Evolutionary conservation across 2,329 filamentous ascomycete genomes (phyloP), one percentile per base, ranked within the genome.

Genomic region (Bimuria novae-zelandiae): DNA sequence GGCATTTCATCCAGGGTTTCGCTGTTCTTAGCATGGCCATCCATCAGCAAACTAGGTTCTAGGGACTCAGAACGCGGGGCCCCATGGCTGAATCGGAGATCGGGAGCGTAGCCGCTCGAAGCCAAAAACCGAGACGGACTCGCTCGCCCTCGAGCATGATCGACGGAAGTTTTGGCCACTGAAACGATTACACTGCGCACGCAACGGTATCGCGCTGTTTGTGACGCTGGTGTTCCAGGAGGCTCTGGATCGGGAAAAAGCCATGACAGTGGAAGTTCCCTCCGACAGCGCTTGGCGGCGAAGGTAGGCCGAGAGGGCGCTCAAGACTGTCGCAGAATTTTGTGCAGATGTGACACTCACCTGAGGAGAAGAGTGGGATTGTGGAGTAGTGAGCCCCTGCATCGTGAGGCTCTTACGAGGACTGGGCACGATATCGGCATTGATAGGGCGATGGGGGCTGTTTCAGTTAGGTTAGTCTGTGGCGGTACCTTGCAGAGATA

Each of bases 401-500:
- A 35, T 35, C 25, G 16, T 43, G 29, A 45, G 42, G 42, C 42
- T 45, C 42, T 22, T 23, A 23, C 19, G 42, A 21, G 16, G 16
- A 23, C n/a, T 35, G 29, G 42, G 42, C 25, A 17, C n/a, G 16
- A 30, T 30, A 40, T n/a, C 7, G 46, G 29, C 17, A 22, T 21
- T 42, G 36, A 41, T 49, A 42, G 27, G 36, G 36, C 46, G 36
- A 49, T 16, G 19, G 46, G 19, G 25, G 11, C 6, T 29, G 46
- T 41, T 49, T 40, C 36, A 35, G 37, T 5, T 27, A 10, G 25
- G 25, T 23, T 51, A 22, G 30, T 44, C 25, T 25, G 29, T 37
- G 43, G 37, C 40, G 43, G 52, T 55, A 55, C 52, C 52, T 56
- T 56, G 49, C 53, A 56, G 49, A 23, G 41, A n/a, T n/a, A 14